These are phyloP conservation scores for Aspergillus affinis DNA, from an alignment of 495 filamentous ascomycete genomes.

Conservation along the genomic window DNA sequence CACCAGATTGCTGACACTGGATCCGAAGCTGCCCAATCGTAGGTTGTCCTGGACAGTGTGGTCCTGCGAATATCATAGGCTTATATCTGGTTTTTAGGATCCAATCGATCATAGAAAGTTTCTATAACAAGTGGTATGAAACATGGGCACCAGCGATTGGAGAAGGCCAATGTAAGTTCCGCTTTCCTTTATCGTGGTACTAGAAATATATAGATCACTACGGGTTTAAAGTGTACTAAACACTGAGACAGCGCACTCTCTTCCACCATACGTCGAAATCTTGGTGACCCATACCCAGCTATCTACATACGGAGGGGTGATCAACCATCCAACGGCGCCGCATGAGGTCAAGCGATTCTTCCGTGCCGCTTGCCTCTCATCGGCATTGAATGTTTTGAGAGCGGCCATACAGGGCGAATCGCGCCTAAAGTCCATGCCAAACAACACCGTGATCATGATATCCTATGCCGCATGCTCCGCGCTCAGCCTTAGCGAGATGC, in stretches of 20 bases:
- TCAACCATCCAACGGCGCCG: slow-evolving; percentile 72
- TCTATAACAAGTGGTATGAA: slow-evolving; percentile 62
- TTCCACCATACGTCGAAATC: slow-evolving; percentile 74
- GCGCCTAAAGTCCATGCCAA: slow-evolving; percentile 71
- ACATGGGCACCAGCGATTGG: slow-evolving; percentile 61
- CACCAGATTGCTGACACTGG: slow-evolving; percentile 50
- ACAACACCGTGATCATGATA: slow-evolving; percentile 76
- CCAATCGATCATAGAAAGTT: slow-evolving; percentile 58
- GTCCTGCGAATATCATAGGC: background rate
- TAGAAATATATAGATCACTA: background rate
- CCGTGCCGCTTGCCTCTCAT: slow-evolving; percentile 65
- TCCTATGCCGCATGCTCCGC: slow-evolving; percentile 73
- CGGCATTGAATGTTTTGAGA: slow-evolving; percentile 70
- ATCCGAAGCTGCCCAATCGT: slow-evolving; percentile 56
- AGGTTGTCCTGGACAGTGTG: slow-evolving; percentile 20
- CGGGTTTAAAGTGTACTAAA: slow-evolving; percentile 1
- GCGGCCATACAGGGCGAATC: slow-evolving; percentile 70
- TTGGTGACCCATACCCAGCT: slow-evolving; percentile 69
- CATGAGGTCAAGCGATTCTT: slow-evolving; percentile 70
- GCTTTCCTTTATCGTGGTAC: background rate
- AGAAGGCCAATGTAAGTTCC: slow-evolving; percentile 49
- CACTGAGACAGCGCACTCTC: slow-evolving; percentile 46
- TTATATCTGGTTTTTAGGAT: slow-evolving; percentile 40
- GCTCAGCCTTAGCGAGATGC: slow-evolving; percentile 59
- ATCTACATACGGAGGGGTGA: slow-evolving; percentile 71